These are phyloP conservation scores for Penicillium sp. DNA, from an alignment of 2,329 filamentous ascomycete genomes.

Conservation along the genomic window DNA sequence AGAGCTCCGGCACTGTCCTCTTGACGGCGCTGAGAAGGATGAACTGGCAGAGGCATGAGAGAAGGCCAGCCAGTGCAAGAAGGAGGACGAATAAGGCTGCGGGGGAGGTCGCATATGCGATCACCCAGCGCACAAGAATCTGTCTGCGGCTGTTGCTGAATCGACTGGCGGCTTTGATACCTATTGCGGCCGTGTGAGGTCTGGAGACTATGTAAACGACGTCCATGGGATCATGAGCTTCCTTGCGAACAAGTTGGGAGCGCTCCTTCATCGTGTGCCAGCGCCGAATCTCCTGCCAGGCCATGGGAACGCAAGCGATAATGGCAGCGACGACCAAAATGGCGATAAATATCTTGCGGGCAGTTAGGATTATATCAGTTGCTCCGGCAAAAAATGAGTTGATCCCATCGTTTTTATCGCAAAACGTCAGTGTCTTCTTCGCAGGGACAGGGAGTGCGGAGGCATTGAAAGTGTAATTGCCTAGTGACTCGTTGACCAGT, in stretches of 20 bases:
- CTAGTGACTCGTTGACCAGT: slow-evolving; percentile 62
- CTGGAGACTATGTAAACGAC: slow-evolving; percentile 78
- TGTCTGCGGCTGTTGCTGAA: slow-evolving; percentile 57
- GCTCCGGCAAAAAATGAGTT: slow-evolving; percentile 72
- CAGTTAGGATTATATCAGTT: slow-evolving; percentile 56
- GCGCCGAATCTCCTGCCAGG: slow-evolving; percentile 66
- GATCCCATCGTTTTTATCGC: slow-evolving; percentile 73
- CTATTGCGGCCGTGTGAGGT: slow-evolving; percentile 63
- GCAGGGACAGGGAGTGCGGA: slow-evolving; percentile 70
- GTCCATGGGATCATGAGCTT: slow-evolving; percentile 71
- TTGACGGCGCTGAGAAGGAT: slow-evolving; percentile 64
- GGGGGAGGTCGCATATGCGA: slow-evolving; percentile 78
- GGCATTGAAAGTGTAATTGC: slow-evolving; percentile 67
- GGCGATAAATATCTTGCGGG: slow-evolving; percentile 67
- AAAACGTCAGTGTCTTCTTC: slow-evolving; percentile 77
- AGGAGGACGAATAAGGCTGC: slow-evolving; percentile 79
- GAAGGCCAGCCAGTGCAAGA: slow-evolving; percentile 69
- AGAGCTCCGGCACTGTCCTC: slow-evolving; percentile 65
- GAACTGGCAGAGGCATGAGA: slow-evolving; percentile 73
- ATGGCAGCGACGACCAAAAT: slow-evolving; percentile 64
- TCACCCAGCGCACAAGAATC: slow-evolving; percentile 68
- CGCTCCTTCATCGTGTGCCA: slow-evolving; percentile 66
- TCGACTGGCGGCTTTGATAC: slow-evolving; percentile 59
- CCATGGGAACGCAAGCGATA: slow-evolving; percentile 67
- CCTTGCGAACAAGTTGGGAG: slow-evolving; percentile 55